Percentiles rank a stretch among this genome's conserved stretches.
Evolutionary conservation across 2,329 filamentous ascomycete species (phyloP).

Genomic region (Talaromyces rugulosus): DNA sequence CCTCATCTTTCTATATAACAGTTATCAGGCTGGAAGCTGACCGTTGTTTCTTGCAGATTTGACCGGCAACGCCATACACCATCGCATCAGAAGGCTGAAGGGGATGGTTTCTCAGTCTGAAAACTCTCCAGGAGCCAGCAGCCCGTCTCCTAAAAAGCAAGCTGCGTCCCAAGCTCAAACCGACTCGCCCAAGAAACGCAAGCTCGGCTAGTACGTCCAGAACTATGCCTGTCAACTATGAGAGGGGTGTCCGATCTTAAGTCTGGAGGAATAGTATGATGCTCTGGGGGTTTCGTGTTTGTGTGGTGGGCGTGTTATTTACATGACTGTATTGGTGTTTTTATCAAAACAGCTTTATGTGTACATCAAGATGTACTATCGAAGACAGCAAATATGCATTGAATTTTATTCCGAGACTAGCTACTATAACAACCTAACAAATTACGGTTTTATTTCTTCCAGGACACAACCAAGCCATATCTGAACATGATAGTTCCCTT

Average conservation of each 20-base stretch:
- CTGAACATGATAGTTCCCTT: not conserved
- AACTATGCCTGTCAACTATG: no score
- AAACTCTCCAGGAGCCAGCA: not conserved
- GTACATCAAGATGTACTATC: not conserved
- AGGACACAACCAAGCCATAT: not conserved
- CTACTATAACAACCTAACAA: not conserved
- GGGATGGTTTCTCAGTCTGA: not conserved
- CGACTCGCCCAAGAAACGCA: constrained; percentile 2
- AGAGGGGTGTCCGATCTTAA: no score
- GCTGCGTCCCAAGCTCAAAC: no score
- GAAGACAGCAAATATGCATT: not conserved
- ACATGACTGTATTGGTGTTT: not conserved
- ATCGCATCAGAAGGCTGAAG: not conserved
- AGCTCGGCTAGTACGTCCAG: not conserved
- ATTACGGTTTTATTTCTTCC: not conserved
- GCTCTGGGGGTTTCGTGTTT: not conserved
- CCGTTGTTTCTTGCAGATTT: not conserved
- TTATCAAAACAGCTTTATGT: not conserved
- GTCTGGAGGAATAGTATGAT: no score
- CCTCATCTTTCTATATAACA: no score
- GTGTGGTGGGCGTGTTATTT: not conserved
- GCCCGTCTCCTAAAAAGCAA: not conserved
- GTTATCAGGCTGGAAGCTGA: not conserved
- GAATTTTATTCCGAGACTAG: not conserved
- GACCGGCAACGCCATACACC: not conserved